phyloP scores from a whole-genome alignment of 371 early-diverging fungal genomes.

The Mortierella sp. region DNA sequence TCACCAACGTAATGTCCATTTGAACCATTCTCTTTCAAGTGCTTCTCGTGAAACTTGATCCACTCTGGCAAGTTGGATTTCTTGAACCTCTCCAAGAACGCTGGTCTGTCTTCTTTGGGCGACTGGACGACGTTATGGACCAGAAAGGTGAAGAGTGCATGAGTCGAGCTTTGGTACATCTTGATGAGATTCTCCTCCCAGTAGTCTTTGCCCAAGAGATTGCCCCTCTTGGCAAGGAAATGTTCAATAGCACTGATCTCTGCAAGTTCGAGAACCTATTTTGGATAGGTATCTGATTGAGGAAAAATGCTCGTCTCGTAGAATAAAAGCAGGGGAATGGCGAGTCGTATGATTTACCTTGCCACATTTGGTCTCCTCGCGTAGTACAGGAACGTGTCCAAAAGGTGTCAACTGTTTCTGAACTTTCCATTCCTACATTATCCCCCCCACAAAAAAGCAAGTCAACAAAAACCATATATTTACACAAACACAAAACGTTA shows the following conservation, averaged over 20 bases:
- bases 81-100: constrained; percentile 28
- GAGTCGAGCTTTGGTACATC: constrained; percentile 53
- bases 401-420: constrained; percentile 63
- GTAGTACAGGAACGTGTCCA: constrained; percentile 66
- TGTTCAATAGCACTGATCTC: constrained; percentile 64
- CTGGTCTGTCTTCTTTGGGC: constrained; percentile 28
- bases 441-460: background rate
- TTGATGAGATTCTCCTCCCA: constrained; percentile 54
- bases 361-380: constrained; percentile 55
- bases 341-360: constrained; percentile 13
- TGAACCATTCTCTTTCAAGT: constrained; percentile 23
- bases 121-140: constrained; percentile 5
- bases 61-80: constrained; percentile 24
- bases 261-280: constrained; percentile 46
- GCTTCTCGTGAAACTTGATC: constrained; percentile 25
- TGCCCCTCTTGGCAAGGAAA: constrained; percentile 58
- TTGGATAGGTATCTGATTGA: background rate
- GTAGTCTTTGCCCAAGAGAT: constrained; percentile 56
- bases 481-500: no score
- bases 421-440: constrained; percentile 57
- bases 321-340: background rate
- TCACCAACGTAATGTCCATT: constrained; percentile 47
- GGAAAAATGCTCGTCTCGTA: background rate
- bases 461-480: no score
- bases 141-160: constrained; percentile 31